Base-by-base conservation (phyloP, 1,139 yeast genomes). In the Lodderomyces oxycetoniae region DNA sequence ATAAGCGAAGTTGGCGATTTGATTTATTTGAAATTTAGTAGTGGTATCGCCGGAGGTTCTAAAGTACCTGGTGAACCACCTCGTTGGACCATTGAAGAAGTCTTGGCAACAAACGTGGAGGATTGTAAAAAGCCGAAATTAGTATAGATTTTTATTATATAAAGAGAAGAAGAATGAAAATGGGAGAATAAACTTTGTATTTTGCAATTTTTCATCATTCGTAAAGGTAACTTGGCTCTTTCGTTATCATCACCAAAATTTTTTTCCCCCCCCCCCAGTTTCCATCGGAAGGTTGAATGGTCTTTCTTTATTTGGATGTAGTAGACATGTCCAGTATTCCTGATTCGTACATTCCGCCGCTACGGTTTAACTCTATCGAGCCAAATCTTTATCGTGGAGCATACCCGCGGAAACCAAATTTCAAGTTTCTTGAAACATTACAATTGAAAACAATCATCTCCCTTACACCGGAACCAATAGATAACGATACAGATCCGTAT, bases 1-100 rank as follows among this genome's bases (percentile, higher is more conserved):
- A 73, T 85, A 50, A 78, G 79, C 50, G 88, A 82, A 49, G 72
- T 88, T 40, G 99, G 97, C 35, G 94, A 85, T 48, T 63, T 66
- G 49, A 57, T 85, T 40, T 78, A 71, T 54, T 73, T 89, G 59
- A 88, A 88, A 55, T 79, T 82, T 48, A 77, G 89, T 49, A 76
- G 87, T 33, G 89, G 89, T 37, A 67, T 73, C 41, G 86, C 87
- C 22, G 87, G 88, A 34, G 88, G 80, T 8, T 76, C 61, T 11
- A 69, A 63, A 39, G 57, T 65, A 13, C 68, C 71, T 4, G 80
- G 79, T n/a, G 65, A 66, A 38, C 71, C 77, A 21, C 89, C 88
- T 47, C 74, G 94, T 60, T 77, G 85, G 87, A 59, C 77, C 27
- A 64, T 85, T 35, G 86, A 85, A 47, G 93, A 85, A 32, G 93